Base-by-base conservation (phyloP, 176 grass and related monocot genomes). In the Tuctoria greenei region DNA sequence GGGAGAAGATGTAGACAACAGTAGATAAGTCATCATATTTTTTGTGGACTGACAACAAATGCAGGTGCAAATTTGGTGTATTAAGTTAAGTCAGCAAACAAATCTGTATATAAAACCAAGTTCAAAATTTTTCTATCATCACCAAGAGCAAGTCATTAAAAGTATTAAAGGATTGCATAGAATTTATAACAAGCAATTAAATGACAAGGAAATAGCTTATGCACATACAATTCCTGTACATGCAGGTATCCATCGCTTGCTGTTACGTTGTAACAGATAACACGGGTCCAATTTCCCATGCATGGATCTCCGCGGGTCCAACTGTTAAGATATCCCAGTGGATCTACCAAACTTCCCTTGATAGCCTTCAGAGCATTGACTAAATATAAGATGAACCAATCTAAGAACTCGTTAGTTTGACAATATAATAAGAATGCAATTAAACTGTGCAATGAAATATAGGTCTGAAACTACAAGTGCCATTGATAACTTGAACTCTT, bases 261-360 rank as follows among this genome's bases (percentile, higher is more conserved):
- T 75, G 88, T 79, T 65, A 16, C 72, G 62, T 98, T 98, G 51
- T 97, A 58, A 64, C 95, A 98, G 72, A 92, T 75, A 67, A 98
- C 82, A 57, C 69, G 88, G 21, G 89, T 82, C 95, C 95, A 98
- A 44, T 81, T 94, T 70, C 78, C 81, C 10, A 58, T 76, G 68
- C 95, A 98, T 55, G 95, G 95, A 87, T 98, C 95, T 83, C 88
- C 95, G 75, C 51, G 72, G 42, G 85, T 83, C 95, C 95, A 98
- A 79, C 23, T 82, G 17, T 81, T 71, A 23, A 98, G 86, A 61
- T 20, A 2, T 61, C 57, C 72, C 2, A 3, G 8, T 70, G 86
- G 89, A 75, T 98, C 95, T 67, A 90, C 55, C 72, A 98, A 61
- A 7, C 61, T 86, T 39, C 38, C 76, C 72, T 65, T 92, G 74